phyloP scores from a whole-genome alignment of 2,329 filamentous ascomycete species.

The Tricladium varicosporioides region DNA sequence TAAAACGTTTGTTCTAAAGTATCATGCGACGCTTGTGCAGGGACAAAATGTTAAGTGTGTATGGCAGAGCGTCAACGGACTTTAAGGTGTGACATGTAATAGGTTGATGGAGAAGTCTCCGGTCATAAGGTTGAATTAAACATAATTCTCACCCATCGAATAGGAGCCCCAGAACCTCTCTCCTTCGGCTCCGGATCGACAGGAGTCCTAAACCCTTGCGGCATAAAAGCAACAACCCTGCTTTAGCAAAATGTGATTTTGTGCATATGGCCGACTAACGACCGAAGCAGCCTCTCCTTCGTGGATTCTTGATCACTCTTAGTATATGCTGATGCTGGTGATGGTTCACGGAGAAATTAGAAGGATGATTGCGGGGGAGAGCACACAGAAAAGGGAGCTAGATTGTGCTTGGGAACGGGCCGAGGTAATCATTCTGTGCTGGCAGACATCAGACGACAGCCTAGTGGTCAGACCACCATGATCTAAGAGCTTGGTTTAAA shows the following conservation, averaged over 20 bases:
- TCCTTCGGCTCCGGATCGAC: constrained; percentile 1
- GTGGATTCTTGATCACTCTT: no score
- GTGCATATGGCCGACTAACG: constrained; percentile 11
- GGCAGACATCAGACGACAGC: background rate
- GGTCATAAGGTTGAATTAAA: constrained; percentile 12
- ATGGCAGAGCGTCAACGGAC: background rate
- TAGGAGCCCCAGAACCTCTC: constrained; percentile 1
- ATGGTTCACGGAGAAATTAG: background rate
- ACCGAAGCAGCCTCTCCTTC: background rate
- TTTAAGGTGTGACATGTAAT: background rate
- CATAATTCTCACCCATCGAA: constrained; percentile 1
- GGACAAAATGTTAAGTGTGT: background rate
- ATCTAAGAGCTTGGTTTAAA: background rate
- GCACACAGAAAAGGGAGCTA: background rate
- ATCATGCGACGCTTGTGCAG: constrained; percentile 4
- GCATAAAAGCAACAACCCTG: background rate
- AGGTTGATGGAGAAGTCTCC: constrained; percentile 7
- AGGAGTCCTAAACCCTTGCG: constrained; percentile 7
- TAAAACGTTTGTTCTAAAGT: background rate
- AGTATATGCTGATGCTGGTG: no score
- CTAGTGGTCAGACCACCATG: background rate
- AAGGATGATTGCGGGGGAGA: background rate
- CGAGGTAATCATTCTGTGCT: background rate
- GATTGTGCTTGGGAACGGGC: background rate
- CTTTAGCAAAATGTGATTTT: background rate